Conservation (phyloP, 257 asterid species). For the Solanum clarkiae region DNA sequence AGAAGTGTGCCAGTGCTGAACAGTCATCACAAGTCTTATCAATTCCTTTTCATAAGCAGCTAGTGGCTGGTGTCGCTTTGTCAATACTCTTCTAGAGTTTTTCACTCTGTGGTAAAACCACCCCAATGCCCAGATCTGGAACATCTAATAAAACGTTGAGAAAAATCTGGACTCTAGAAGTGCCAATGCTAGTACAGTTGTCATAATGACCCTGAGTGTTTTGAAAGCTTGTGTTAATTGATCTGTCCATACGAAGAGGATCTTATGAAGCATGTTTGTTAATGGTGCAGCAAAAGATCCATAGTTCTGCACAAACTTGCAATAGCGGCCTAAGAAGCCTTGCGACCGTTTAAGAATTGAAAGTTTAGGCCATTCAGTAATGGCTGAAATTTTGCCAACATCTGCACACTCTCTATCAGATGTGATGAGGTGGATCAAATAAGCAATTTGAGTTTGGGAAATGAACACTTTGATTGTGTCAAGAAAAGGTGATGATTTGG, state of each 20-base stretch:
- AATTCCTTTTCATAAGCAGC: not conserved
- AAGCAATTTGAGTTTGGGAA: not conserved
- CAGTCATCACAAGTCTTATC: not conserved
- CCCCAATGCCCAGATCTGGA: not conserved
- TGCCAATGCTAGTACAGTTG: not conserved
- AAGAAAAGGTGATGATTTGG: not conserved
- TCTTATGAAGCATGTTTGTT: too few species aligned
- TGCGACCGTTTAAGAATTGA: not conserved
- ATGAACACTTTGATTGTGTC: not conserved
- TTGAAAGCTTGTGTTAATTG: not conserved
- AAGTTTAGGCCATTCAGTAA: not conserved
- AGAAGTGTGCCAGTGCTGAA: not conserved
- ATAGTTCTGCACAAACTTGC: not conserved
- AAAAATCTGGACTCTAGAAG: not conserved
- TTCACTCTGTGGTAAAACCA: not conserved
- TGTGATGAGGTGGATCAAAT: not conserved
- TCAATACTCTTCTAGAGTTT: not conserved
- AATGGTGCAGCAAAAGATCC: not conserved
- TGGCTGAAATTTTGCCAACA: not conserved
- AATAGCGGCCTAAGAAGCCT: too few species aligned
- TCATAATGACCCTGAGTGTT: not conserved
- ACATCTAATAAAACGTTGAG: not conserved
- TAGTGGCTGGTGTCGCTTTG: not conserved
- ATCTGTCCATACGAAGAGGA: not conserved
- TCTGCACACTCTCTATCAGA: not conserved